Base-by-base conservation (phyloP, 176 grass and related monocot species). In the Avena sativa region DNA sequence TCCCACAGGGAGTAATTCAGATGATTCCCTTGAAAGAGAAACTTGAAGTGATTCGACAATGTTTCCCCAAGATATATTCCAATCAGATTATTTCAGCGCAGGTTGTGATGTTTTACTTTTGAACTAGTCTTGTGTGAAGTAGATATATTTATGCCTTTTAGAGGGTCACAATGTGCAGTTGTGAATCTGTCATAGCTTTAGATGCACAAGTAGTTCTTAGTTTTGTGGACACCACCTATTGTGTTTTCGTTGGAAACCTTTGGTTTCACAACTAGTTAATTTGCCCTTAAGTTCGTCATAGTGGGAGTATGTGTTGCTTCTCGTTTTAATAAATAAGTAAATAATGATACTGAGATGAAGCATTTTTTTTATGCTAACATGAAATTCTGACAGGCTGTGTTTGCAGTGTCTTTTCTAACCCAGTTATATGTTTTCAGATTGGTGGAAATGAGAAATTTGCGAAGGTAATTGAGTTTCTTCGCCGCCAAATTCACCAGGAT, bases 381-480 rank as follows among this genome's bases (percentile, higher is more conserved):
- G 17, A 48, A 84, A 50, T 63, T 34, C 52, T 52, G 26, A 65
- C 2, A 34, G 2, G 28, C 25, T 57, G 19, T 53, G 9, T 12
- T 71, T 0, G 14, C 15, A 50, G 74, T 77, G 68, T 28, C 25
- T 82, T 86, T 64, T 68, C 3, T 87, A 81, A 81, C 56, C 13
- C 6, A 7, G 50, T 79, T 23, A 12, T 64, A 1, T 17, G 8
- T 74, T 32, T 50, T 84, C 79, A 97, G 94, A 89, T 97, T 82
- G 81, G 88, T 85, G 94, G 90, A 86, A 96, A 72, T 12, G 92
- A 92, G 79, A 93, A 92, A 81, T 93, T 96, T 50, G 55, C 82
- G 36, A 92, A 93, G 70, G 86, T 93, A 40, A 90, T 92, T 79
- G 89, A 93, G 70, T 93, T 96, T 87, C 73, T 90, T 83, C 78